Percentiles rank a stretch among this genome's conserved stretches.
Evolutionary conservation across 345 rosid species (phyloP).

Genomic region (Gossypium arboreum): DNA sequence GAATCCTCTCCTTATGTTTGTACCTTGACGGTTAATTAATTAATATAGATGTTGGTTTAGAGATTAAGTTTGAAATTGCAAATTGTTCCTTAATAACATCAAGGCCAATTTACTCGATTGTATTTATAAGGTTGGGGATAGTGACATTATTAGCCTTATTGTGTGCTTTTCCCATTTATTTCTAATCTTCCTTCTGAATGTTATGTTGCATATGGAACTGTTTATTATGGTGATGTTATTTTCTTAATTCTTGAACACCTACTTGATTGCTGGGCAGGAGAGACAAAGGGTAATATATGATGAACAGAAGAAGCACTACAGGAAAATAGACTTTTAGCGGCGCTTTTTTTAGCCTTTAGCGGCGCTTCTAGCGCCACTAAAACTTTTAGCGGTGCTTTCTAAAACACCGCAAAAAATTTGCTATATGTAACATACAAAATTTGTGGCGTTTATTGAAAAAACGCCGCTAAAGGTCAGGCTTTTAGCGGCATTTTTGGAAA

Average conservation of each 20-base stretch:
- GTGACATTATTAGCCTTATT: not conserved
- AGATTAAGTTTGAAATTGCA: not conserved
- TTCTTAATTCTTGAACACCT: not conserved
- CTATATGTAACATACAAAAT: no score
- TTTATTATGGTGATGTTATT: not conserved
- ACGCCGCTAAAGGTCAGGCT: no score
- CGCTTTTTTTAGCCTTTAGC: no score
- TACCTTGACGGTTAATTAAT: not conserved
- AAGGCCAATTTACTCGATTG: not conserved
- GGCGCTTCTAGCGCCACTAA: no score
- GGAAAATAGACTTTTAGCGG: no score
- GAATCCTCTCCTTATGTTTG: not conserved
- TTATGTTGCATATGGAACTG: not conserved
- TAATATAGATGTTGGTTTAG: not conserved
- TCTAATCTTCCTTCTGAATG: conserved; percentile 3
- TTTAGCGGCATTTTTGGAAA: no score
- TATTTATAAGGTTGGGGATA: not conserved
- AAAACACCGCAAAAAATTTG: no score
- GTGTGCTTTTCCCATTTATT: conserved; percentile 5
- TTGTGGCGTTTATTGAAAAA: no score
- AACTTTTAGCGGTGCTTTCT: no score
- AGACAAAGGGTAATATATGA: conserved; percentile 81
- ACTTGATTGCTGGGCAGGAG: conserved; percentile 49
- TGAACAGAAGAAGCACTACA: conserved; percentile 87
- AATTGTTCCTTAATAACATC: not conserved